phyloP scores from a whole-genome alignment of 2,329 filamentous ascomycete species.

The Cladophialophora yegresii region DNA sequence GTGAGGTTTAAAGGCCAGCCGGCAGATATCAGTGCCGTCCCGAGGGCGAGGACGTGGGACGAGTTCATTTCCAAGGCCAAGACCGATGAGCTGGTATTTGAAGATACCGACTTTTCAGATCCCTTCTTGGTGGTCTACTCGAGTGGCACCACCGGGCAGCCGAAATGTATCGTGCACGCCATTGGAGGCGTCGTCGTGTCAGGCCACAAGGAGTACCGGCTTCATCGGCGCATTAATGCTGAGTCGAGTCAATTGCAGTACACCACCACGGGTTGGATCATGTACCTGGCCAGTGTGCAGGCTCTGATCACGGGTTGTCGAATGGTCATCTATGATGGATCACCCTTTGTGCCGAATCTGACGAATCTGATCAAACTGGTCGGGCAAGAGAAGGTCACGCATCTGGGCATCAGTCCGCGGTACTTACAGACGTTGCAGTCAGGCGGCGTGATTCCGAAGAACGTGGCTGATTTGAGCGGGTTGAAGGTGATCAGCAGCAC shows the following conservation, averaged over 20 bases:
- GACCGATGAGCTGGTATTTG: slow-evolving; percentile 41
- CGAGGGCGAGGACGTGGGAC: slow-evolving; percentile 47
- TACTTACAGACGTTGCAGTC: slow-evolving; percentile 75
- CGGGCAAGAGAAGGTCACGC: slow-evolving; percentile 66
- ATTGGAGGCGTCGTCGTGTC: slow-evolving; percentile 45
- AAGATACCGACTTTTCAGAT: slow-evolving; percentile 64
- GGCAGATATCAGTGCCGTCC: slow-evolving; percentile 60
- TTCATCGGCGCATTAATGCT: slow-evolving; percentile 54
- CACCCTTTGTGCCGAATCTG: slow-evolving; percentile 71
- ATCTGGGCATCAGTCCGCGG: slow-evolving; percentile 72
- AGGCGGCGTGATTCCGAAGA: slow-evolving; percentile 61
- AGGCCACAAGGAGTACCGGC: slow-evolving; percentile 59
- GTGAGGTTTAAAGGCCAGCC: slow-evolving; percentile 61
- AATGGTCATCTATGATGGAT: slow-evolving; percentile 77
- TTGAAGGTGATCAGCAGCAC: slow-evolving; percentile 68
- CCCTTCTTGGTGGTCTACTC: slow-evolving; percentile 77
- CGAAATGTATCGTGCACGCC: slow-evolving; percentile 83
- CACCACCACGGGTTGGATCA: slow-evolving; percentile 81
- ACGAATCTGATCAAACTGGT: slow-evolving; percentile 64
- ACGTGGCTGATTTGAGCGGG: slow-evolving; percentile 63
- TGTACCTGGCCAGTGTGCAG: slow-evolving; percentile 66
- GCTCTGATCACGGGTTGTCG: slow-evolving; percentile 62
- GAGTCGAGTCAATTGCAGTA: slow-evolving; percentile 57
- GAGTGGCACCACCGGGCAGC: slow-evolving; percentile 77
- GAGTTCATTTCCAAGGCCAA: slow-evolving; percentile 43